These are phyloP conservation scores for Lentinula raphanica DNA, from an alignment of 768 basidiomycete species.

Conservation along the genomic window DNA sequence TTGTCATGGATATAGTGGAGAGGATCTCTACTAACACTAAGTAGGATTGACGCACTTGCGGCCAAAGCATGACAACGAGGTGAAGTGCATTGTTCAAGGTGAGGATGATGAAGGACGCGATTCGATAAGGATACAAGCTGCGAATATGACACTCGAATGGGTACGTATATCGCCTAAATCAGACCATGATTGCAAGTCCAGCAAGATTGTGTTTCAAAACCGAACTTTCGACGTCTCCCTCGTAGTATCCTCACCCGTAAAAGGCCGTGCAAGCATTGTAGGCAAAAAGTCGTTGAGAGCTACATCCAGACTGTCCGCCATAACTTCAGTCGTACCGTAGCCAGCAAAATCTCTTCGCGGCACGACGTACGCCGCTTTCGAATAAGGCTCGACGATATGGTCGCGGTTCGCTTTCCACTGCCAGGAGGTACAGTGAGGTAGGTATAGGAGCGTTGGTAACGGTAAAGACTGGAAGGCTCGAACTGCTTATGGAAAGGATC, in stretches of 20 bases:
- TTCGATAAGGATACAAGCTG: neutral
- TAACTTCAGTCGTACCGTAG: slow-evolving; percentile 39
- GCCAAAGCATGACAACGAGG: no score
- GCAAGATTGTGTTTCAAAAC: slow-evolving; percentile 46
- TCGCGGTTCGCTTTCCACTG: slow-evolving; percentile 52
- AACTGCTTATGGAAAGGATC: slow-evolving; percentile 82
- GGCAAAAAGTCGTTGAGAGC: slow-evolving; percentile 68
- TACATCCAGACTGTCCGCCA: slow-evolving; percentile 51
- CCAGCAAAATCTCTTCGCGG: slow-evolving; percentile 63
- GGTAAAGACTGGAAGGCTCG: slow-evolving; percentile 29
- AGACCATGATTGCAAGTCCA: slow-evolving; percentile 56
- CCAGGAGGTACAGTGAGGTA: no score
- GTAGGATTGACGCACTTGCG: no score
- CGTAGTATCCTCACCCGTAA: slow-evolving; percentile 52
- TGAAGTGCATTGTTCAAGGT: no score
- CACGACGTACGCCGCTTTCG: slow-evolving; percentile 59
- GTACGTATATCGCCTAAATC: slow-evolving; percentile 6
- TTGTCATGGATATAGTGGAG: no score
- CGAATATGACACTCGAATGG: neutral
- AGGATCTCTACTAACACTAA: no score
- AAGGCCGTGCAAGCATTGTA: slow-evolving; percentile 65
- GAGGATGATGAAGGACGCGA: no score
- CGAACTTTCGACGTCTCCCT: slow-evolving; percentile 37
- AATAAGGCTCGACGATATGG: slow-evolving; percentile 47
- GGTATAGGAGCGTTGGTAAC: no score